phyloP scores from a whole-genome alignment of 768 basidiomycete species.

The Leucosporidium yakuticum region DNA sequence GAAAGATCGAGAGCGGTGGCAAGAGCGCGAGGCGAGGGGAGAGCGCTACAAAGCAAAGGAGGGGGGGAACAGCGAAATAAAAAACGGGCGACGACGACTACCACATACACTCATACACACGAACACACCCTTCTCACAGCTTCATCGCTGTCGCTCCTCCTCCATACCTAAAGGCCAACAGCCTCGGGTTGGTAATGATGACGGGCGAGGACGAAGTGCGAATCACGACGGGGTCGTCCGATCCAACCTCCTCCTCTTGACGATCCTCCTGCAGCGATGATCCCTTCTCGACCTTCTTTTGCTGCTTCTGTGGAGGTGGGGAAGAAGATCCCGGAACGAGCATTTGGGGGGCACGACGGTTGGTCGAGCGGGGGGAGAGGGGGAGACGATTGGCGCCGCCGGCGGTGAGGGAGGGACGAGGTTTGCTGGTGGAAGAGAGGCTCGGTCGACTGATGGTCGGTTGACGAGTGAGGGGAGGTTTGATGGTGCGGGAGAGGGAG shows the following conservation, averaged over 20 bases:
- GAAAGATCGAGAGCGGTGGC: too few species aligned
- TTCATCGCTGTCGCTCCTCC: background rate
- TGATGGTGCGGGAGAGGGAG: background rate
- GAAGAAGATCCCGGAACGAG: background rate
- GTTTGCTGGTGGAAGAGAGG: background rate
- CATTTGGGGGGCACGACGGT: background rate
- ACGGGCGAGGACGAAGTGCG: constrained; percentile 12
- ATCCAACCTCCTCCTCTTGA: constrained; percentile 7
- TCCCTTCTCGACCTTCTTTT: background rate
- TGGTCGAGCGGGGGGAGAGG: constrained; percentile 11
- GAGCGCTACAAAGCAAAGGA: too few species aligned
- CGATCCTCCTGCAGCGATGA: too few species aligned
- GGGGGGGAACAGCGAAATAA: too few species aligned
- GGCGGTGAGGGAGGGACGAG: background rate
- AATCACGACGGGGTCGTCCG: background rate
- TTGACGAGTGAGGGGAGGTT: background rate
- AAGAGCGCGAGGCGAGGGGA: too few species aligned
- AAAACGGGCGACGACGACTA: too few species aligned
- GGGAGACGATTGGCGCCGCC: background rate
- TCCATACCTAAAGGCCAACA: constrained; percentile 18
- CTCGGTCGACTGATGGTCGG: background rate
- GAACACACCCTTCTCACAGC: too few species aligned
- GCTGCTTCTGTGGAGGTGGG: background rate
- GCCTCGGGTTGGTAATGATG: constrained; percentile 21
- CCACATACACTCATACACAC: too few species aligned